These are phyloP conservation scores for Diplodia intermedia DNA, from an alignment of 2,329 filamentous ascomycete genomes.

Conservation along the genomic window DNA sequence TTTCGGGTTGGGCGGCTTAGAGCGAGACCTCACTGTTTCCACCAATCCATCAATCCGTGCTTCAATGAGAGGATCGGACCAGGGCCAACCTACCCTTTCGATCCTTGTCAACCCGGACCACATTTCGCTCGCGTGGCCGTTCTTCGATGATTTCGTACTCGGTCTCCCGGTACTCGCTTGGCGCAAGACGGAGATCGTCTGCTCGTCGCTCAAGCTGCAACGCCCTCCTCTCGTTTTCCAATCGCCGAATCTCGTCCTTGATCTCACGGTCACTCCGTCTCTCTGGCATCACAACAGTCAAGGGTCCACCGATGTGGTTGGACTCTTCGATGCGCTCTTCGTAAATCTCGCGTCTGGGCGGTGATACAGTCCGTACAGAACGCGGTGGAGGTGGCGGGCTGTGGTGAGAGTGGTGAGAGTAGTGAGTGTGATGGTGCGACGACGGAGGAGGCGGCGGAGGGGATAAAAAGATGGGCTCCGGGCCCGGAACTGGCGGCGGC, in stretches of 20 bases:
- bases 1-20: slow-evolving; percentile 50
- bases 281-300: slow-evolving; percentile 59
- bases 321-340: slow-evolving; percentile 56
- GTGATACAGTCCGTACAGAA: slow-evolving; percentile 43
- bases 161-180: slow-evolving; percentile 44
- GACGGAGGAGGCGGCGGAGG: slow-evolving; percentile 39
- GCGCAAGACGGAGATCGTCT: slow-evolving; percentile 23
- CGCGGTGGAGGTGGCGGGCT: slow-evolving; percentile 32
- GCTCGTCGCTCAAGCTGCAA: slow-evolving; percentile 64
- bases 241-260: slow-evolving; percentile 71
- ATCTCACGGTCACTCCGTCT: slow-evolving; percentile 68
- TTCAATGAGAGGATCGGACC: slow-evolving; percentile 73
- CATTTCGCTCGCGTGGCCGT: slow-evolving; percentile 58
- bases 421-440: slow-evolving; percentile 17
- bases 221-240: slow-evolving; percentile 70
- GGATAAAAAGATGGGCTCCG: slow-evolving; percentile 37
- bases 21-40: slow-evolving; percentile 44
- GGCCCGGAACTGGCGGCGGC: not conserved
- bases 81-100: slow-evolving; percentile 95
- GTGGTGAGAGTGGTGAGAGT: slow-evolving; percentile 28
- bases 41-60: slow-evolving; percentile 35
- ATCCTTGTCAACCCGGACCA: slow-evolving; percentile 81
- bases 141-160: slow-evolving; percentile 70
- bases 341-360: slow-evolving; percentile 39
- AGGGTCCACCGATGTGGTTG: slow-evolving; percentile 54